Evolutionary conservation across 495 filamentous ascomycete species (phyloP).

Genomic region (Letharia columbiana): DNA sequence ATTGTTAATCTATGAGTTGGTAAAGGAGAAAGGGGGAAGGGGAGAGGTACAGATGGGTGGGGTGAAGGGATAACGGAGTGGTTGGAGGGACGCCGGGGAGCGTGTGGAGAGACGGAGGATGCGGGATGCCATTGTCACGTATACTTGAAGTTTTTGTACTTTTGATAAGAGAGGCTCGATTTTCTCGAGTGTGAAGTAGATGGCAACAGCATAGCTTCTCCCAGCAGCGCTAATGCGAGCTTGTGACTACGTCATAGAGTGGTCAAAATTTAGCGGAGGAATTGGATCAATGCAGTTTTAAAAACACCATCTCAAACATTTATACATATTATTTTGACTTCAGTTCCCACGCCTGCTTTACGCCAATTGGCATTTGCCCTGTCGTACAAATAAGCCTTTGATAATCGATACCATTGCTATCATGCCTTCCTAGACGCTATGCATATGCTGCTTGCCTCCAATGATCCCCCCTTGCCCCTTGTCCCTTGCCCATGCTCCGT

Average conservation of each 20-base stretch:
- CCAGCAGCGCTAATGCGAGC: not conserved
- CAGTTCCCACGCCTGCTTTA: not conserved
- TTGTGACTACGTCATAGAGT: constrained; percentile 3
- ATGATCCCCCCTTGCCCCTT: not conserved
- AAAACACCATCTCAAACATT: not conserved
- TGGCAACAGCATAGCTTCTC: not conserved
- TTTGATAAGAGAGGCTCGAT: not conserved
- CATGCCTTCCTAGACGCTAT: constrained; percentile 11
- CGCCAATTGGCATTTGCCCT: not conserved
- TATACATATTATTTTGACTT: not conserved
- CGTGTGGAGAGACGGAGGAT: not conserved
- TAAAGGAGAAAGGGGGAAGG: not conserved
- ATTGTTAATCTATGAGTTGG: not conserved
- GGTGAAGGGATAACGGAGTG: not conserved
- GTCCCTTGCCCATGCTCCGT: not conserved
- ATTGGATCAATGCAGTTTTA: not conserved
- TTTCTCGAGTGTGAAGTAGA: not conserved
- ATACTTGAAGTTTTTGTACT: not conserved
- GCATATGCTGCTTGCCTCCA: constrained; percentile 1
- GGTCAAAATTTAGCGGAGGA: too few relatives aligned
- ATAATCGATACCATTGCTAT: not conserved
- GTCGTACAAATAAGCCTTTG: not conserved
- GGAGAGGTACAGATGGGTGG: not conserved
- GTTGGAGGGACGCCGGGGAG: constrained; percentile 5
- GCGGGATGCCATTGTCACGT: constrained; percentile 1